Percentiles rank a stretch among this genome's conserved stretches.
Conservation (phyloP, 2,329 filamentous ascomycete genomes). For the Plenodomus biglobosus region DNA sequence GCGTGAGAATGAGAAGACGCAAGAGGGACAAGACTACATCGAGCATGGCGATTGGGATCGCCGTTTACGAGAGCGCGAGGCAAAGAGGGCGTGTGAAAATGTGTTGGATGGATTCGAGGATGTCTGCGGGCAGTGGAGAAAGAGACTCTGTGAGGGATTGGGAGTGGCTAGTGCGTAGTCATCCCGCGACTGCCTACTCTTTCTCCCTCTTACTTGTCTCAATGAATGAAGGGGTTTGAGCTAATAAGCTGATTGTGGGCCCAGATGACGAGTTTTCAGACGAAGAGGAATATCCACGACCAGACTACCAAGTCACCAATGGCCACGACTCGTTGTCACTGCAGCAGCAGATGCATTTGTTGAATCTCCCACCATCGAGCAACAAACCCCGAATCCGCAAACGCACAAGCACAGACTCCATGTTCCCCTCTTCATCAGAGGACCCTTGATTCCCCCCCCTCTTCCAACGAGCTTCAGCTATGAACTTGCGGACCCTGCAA, state of each 20-base stretch:
- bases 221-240: neutral
- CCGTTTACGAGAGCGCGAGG: slow-evolving; percentile 73
- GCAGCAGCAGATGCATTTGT: neutral
- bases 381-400: neutral
- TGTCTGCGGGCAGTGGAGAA: slow-evolving; percentile 81
- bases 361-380: neutral
- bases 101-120: slow-evolving; percentile 92
- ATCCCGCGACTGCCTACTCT: neutral
- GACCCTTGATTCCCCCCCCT: neutral
- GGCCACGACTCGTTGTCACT: neutral
- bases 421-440: neutral
- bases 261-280: neutral
- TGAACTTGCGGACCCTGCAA: neutral
- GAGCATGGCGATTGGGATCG: slow-evolving; percentile 81
- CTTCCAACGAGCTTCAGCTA: no score
- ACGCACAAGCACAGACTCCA: neutral
- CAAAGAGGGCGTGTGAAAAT: slow-evolving; percentile 78
- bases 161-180: slow-evolving; percentile 41
- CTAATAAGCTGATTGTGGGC: neutral
- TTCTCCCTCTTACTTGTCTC: neutral
- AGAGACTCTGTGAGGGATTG: slow-evolving; percentile 61
- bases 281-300: neutral
- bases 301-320: neutral
- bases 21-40: slow-evolving; percentile 82
- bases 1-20: slow-evolving; percentile 76